Base-by-base conservation (phyloP, 2,329 filamentous ascomycete species). In the Didymella glomerata region DNA sequence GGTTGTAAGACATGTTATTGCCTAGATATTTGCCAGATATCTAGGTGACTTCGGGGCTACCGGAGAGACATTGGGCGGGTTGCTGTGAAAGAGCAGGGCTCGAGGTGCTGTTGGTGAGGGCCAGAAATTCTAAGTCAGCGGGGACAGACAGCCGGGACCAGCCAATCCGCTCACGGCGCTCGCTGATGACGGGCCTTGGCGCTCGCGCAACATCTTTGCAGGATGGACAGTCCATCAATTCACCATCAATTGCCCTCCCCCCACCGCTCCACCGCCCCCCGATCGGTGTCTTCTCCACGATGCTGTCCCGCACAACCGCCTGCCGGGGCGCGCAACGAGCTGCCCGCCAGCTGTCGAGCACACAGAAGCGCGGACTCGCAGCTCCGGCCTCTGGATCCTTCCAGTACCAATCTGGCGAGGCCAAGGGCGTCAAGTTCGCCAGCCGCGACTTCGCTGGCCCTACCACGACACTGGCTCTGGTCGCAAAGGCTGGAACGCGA, bases 401-500 rank as follows among this genome's bases (percentile, higher is more conserved):
- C 82, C 88, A 90, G 79, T 99, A 96, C 83, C 90, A 97, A 82
- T 88, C 90, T 64, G 86, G 90, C 76, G 91, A 96, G 80, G 87
- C 91, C 79, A 87, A 88, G 78, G 94, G 94, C 75, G 84, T 98
- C 81, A 97, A 97, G 86, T 86, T 96, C 72, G 93, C 94, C 76
- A 91, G 91, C 82, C 89, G 94, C 83, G 93, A 98, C 80, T 85
- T 92, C 74, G 86, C 91, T 65, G 92, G 92, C 65, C 91, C 93
- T 68, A 96, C 94, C 63, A 93, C 93, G 63, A 96, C 92, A 76
- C 86, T 99, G 68, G 93, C 93, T 56, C 81, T 99, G 67, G 92
- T 99, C 77, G 88, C 93, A 69, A 97, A 96, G 85, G 95, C 93
- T 65, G 95, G 95, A 75, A 96, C 94, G 66, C 86, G 95, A 80